Percentiles rank a stretch among this genome's conserved stretches.
Conservation (phyloP, 192 early-diverging fungal genomes). For the Umbelopsis sp. region DNA sequence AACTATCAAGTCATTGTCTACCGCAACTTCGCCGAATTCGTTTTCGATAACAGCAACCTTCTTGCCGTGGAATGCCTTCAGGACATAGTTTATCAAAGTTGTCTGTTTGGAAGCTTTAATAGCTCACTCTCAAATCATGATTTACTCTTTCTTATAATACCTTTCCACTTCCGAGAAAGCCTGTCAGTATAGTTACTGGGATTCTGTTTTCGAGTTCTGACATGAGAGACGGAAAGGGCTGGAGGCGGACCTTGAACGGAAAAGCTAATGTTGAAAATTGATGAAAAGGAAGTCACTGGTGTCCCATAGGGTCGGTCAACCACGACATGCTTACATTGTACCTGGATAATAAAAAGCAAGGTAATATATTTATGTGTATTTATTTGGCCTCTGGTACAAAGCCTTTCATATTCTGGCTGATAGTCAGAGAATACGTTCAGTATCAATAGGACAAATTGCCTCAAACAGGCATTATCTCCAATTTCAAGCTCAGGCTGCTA, state of each 20-base stretch:
- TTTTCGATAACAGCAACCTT: conserved; percentile 23
- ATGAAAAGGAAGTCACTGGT: no score
- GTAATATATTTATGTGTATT: no score
- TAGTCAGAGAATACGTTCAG: no score
- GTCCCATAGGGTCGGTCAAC: no score
- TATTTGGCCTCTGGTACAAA: no score
- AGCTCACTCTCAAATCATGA: neutral
- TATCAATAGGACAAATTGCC: no score
- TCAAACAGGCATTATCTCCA: no score
- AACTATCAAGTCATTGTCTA: conserved; percentile 31
- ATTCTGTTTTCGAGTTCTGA: conserved; percentile 6
- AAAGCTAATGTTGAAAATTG: neutral
- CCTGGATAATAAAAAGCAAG: no score
- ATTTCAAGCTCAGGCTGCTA: no score
- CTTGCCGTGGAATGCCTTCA: conserved; percentile 25
- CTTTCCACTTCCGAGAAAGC: conserved; percentile 26
- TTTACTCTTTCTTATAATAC: neutral
- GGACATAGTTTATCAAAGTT: conserved; percentile 24
- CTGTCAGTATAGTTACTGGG: conserved; percentile 22
- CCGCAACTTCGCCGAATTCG: conserved; percentile 20
- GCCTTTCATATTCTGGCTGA: no score
- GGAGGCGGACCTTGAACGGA: neutral
- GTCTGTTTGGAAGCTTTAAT: neutral
- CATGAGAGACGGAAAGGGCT: neutral
- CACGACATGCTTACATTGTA: no score